Evolutionary conservation across 2,329 filamentous ascomycete genomes (phyloP), one percentile per base, ranked within the genome.

Genomic region (Rhinocladiella similis): DNA sequence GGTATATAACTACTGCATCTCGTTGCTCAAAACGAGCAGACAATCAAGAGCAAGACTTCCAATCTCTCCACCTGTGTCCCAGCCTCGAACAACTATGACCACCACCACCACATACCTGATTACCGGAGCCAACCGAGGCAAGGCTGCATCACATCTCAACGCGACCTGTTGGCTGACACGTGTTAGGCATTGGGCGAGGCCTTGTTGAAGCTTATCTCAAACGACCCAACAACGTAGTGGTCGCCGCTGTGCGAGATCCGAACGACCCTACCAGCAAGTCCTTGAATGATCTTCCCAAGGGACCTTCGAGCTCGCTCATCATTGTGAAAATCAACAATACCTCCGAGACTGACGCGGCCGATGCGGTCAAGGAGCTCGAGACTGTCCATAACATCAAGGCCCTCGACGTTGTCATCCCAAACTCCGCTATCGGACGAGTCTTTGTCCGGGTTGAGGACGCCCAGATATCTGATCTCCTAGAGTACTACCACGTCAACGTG

Each of bases 361-460:
- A 61, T n/a, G 74, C 73, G 1, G 66, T 74, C 1, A 50, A 67
- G 25, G 57, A 65, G 1, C 65, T 77, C 0, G 60, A 67, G 1
- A 36, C 48, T 2, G 46, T 63, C 22, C 55, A 71, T 10, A 69
- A 68, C 3, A 75, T 83, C 58, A 62, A 66, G 3, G 66, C 71
- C 19, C 64, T 83, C 2, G 80, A 83, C 57, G 65, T 80, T 5
- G 72, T 83, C 1, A 76, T 84, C 51, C 76, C 80, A 39, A 83
- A 83, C 62, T 79, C 80, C 0, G 48, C 33, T 19, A 12, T 33
- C 27, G 27, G 27, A 33, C 27, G 27, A 33, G 10, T 33, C 27
- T 33, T 33, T 33, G 27, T 33, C 3, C 3, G 27, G 27, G 61
- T 70, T 9, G 46, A 47, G 0, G 56, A 62, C 1, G 60, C 64